A percentile compares a stretch with the other conserved stretches of the same genome.
Evolutionary conservation across 2,329 filamentous ascomycete species (phyloP).

Genomic region (Ophiostoma fasciatum): DNA sequence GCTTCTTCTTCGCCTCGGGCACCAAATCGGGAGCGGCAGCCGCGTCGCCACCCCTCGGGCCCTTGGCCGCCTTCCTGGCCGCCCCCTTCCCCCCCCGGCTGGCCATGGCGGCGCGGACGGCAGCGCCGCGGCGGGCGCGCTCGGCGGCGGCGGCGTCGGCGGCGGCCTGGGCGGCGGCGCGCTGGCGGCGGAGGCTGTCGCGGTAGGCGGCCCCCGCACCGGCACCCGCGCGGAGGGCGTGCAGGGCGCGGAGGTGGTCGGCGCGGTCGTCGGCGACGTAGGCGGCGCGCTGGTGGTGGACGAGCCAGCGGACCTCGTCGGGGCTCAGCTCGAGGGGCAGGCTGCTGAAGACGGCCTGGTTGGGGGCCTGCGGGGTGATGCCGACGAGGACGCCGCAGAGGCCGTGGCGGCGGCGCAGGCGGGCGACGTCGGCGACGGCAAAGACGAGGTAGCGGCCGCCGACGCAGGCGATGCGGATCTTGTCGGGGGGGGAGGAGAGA

Average conservation of each 20-base stretch:
- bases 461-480: constrained; percentile 67
- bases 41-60: too few relatives aligned
- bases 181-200: constrained; percentile 34
- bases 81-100: too few relatives aligned
- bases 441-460: constrained; percentile 78
- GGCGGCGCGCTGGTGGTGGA: constrained; percentile 62
- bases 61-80: background rate
- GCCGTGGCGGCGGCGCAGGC: constrained; percentile 64
- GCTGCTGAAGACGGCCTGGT: constrained; percentile 87
- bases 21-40: too few relatives aligned
- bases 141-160: constrained; percentile 23
- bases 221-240: constrained; percentile 31
- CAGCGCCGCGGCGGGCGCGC: constrained; percentile 16
- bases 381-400: constrained; percentile 79
- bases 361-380: constrained; percentile 78
- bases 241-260: constrained; percentile 53
- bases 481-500: constrained; percentile 21
- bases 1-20: too few relatives aligned
- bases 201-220: constrained; percentile 40
- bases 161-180: constrained; percentile 24
- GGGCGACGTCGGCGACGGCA: constrained; percentile 64
- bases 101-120: constrained; percentile 4
- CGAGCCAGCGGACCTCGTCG: constrained; percentile 72
- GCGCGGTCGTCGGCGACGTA: constrained; percentile 71
- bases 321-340: constrained; percentile 80